A percentile compares a stretch with the other conserved stretches of the same genome.
These are phyloP conservation scores for Alternaria sp. DNA, from an alignment of 2,329 filamentous ascomycete species.

Conservation along the genomic window DNA sequence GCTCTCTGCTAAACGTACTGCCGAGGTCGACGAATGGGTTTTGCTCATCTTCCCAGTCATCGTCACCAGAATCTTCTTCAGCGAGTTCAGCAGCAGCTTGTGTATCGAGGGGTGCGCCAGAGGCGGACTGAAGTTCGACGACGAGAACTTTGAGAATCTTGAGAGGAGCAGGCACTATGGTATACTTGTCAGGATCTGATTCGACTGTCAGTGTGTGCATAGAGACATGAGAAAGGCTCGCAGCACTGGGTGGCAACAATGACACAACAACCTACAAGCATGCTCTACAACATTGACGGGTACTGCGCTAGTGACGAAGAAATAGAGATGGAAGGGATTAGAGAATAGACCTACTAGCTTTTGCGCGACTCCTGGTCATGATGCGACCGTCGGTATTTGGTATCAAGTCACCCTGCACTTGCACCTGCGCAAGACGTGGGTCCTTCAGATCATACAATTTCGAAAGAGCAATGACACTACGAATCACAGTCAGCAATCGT, in stretches of 20 bases:
- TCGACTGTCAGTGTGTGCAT: slow-evolving; percentile 25
- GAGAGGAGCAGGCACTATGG: slow-evolving; percentile 82
- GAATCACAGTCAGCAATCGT: slow-evolving; percentile 22
- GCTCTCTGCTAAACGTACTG: slow-evolving; percentile 60
- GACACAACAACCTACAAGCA: slow-evolving; percentile 1
- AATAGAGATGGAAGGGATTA: background rate
- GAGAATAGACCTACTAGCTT: slow-evolving; percentile 68
- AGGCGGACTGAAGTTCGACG: slow-evolving; percentile 85
- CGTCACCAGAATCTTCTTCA: slow-evolving; percentile 72
- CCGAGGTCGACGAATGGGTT: slow-evolving; percentile 78
- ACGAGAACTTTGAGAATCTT: slow-evolving; percentile 97
- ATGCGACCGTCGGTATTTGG: slow-evolving; percentile 76
- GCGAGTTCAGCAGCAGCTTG: slow-evolving; percentile 68
- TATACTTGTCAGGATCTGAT: slow-evolving; percentile 85
- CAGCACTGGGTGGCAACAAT: background rate
- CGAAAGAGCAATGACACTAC: slow-evolving; percentile 86
- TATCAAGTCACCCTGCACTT: slow-evolving; percentile 91
- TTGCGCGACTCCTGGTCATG: slow-evolving; percentile 91
- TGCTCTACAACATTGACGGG: slow-evolving; percentile 11
- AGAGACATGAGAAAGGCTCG: background rate
- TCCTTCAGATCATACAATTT: slow-evolving; percentile 91
- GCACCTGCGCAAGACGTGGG: slow-evolving; percentile 76
- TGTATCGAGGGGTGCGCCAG: slow-evolving; percentile 68
- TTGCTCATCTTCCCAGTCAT: slow-evolving; percentile 82
- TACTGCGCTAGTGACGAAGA: background rate